phyloP scores from a whole-genome alignment of 1,284 basidiomycete species.

The Coniferiporia sulphurascens region DNA sequence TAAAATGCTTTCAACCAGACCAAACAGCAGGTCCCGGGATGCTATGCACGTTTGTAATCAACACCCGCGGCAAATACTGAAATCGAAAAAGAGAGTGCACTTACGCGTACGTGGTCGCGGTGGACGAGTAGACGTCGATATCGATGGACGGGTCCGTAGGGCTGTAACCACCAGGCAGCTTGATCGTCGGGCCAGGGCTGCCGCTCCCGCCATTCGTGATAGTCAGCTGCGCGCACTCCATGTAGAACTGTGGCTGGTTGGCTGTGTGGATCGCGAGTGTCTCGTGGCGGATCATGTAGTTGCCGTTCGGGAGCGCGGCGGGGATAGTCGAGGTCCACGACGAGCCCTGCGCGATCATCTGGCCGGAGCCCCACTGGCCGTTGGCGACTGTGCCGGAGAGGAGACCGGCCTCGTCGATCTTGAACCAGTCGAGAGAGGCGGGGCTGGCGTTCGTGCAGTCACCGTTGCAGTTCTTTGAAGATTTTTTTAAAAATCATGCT shows the following conservation, averaged over 20 bases:
- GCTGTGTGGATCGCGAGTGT: constrained; percentile 45
- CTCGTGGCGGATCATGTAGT: constrained; percentile 52
- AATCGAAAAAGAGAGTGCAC: background rate
- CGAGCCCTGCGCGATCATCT: constrained; percentile 49
- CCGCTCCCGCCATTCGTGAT: constrained; percentile 32
- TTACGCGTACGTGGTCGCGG: constrained; percentile 15
- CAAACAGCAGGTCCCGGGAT: constrained; percentile 16
- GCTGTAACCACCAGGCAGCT: constrained; percentile 17
- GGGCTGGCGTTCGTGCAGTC: constrained; percentile 32
- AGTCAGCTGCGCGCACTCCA: constrained; percentile 35
- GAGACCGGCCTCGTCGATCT: constrained; percentile 50
- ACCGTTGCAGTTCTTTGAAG: constrained; percentile 22
- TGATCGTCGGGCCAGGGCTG: constrained; percentile 24
- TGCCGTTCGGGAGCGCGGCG: constrained; percentile 41
- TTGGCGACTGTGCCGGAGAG: constrained; percentile 42
- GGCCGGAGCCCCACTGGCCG: constrained; percentile 45
- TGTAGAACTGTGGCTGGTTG: constrained; percentile 35
- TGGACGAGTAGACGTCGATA: constrained; percentile 16
- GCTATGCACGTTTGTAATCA: background rate
- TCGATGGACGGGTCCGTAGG: constrained; percentile 12
- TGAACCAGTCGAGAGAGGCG: constrained; percentile 36
- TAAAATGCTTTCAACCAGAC: constrained; percentile 8
- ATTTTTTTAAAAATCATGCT: background rate
- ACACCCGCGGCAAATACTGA: background rate
- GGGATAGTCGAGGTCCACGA: constrained; percentile 54